Evolutionary conservation across 208 protist species (phyloP), one percentile per base, ranked within the genome.

Genomic region (Strigomonas oncopelti): DNA sequence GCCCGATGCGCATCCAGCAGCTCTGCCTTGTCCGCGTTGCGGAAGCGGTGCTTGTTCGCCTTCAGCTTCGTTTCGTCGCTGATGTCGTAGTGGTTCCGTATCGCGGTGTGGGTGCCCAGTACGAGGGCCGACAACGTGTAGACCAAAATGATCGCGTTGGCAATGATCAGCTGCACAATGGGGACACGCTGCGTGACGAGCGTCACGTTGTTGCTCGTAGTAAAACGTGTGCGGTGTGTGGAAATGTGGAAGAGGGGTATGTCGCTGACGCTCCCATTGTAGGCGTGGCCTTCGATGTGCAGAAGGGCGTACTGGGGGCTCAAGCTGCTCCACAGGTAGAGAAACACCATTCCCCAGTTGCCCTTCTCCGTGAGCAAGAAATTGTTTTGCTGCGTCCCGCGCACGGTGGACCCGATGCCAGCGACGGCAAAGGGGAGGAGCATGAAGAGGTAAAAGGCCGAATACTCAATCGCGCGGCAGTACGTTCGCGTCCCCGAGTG

Each of bases 31-130:
- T 72, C 65, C 54, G 72, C 65, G 42, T 82, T 78, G 54, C 78
- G 73, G 53, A 88, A 87, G 27, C 87, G 75, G 36, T 73, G 72
- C 42, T 78, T 78, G 60, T 93, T 88, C 0, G 61, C 64, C 65
- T 80, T 85, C 22, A 93, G 74, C 67, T 88, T 90, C 25, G 84
- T 85, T 61, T 85, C 77, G 59, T 93, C 87, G 67, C 84, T 93
- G 48, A 87, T 75, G 36, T 90, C 87, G 64, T 90, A 90, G 53
- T 93, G 87, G 51, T 78, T 80, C 4, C 80, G 81, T 48, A 90
- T 90, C 4, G 87, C 87, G 59, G 69, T 79, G 74, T 90, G 77
- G 20, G 79, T 86, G 18, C 84, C 87, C 2, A 88, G 68, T 34
- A 85, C 61, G 8, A 83, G 63, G 1, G 82, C 71, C 18, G 78